These are phyloP conservation scores for Pyrus communis DNA, from an alignment of 306 rosid species.

Conservation along the genomic window DNA sequence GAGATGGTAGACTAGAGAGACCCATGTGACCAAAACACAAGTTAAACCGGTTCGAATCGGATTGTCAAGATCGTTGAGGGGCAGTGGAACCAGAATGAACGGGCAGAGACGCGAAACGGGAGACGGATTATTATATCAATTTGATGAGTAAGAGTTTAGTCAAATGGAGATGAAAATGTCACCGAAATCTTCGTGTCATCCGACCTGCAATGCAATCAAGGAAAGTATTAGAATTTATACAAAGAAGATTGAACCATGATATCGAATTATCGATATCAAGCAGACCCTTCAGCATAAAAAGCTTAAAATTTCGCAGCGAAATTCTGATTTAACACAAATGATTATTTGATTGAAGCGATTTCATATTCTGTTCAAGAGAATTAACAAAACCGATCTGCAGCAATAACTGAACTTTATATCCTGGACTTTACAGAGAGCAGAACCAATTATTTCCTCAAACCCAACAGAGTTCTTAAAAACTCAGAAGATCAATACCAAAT, in stretches of 20 bases:
- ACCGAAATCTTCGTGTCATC: constrained; percentile 12
- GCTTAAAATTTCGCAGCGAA: background rate
- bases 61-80: background rate
- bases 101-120: background rate
- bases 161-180: background rate
- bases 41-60: background rate
- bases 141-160: constrained; percentile 20
- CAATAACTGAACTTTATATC: background rate
- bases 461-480: background rate
- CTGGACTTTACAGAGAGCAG: background rate
- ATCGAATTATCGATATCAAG: background rate
- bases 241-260: background rate
- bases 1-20: constrained; percentile 88
- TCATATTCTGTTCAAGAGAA: background rate
- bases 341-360: background rate
- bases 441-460: background rate
- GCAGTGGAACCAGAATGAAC: background rate
- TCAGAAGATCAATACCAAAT: constrained; percentile 3
- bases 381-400: background rate
- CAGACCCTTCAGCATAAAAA: background rate
- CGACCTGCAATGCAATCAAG: constrained; percentile 32
- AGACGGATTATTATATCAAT: background rate
- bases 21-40: constrained; percentile 50
- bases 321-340: background rate
- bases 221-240: constrained; percentile 12